These are phyloP conservation scores for Schwanniomyces vanrijiae DNA, from an alignment of 805 yeast species.

Conservation along the genomic window DNA sequence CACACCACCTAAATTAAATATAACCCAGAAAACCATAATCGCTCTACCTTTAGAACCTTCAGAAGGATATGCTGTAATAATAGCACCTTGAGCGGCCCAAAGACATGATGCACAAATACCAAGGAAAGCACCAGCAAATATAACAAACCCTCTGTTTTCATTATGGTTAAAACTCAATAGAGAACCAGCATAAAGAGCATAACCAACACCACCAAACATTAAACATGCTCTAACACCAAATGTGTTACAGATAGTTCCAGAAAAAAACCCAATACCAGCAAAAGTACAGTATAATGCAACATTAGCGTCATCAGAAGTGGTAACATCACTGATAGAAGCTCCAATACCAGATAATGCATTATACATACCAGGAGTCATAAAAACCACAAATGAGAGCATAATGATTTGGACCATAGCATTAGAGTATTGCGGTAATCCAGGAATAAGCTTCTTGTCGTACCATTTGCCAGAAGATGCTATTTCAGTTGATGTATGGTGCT, in stretches of 20 bases:
- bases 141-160: slow-evolving; percentile 49
- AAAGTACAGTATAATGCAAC: slow-evolving; percentile 56
- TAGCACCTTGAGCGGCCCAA: slow-evolving; percentile 62
- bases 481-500: slow-evolving; percentile 25
- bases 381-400: slow-evolving; percentile 46
- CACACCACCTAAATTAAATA: slow-evolving; percentile 62
- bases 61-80: slow-evolving; percentile 57
- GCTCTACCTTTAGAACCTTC: slow-evolving; percentile 54
- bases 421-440: slow-evolving; percentile 36
- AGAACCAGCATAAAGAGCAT: slow-evolving; percentile 53
- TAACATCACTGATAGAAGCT: slow-evolving; percentile 42
- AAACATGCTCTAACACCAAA: slow-evolving; percentile 47
- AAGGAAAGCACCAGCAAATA: slow-evolving; percentile 57
- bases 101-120: slow-evolving; percentile 55
- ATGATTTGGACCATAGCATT: slow-evolving; percentile 43
- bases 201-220: slow-evolving; percentile 55
- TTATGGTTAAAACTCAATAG: slow-evolving; percentile 48
- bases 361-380: slow-evolving; percentile 54
- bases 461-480: slow-evolving; percentile 37
- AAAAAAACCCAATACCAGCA: slow-evolving; percentile 57
- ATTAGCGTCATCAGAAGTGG: slow-evolving; percentile 46
- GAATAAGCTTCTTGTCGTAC: slow-evolving; percentile 32
- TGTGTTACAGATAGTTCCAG: slow-evolving; percentile 53
- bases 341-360: slow-evolving; percentile 53
- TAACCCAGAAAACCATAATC: slow-evolving; percentile 58